Evolutionary conservation across 202 grass and related monocot genomes (phyloP).

Genomic region (Eragrostis tef): DNA sequence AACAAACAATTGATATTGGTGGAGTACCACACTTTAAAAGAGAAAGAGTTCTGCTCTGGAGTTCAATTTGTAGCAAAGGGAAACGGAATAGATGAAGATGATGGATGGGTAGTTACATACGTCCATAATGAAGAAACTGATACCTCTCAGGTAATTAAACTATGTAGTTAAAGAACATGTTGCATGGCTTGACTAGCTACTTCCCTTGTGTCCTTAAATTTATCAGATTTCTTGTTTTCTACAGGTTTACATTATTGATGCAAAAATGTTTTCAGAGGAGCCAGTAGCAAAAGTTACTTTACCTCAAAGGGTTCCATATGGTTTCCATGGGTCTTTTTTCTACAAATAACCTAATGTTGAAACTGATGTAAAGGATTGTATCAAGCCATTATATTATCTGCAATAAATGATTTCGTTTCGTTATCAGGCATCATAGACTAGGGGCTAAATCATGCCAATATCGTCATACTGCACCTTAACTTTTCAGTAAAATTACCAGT

Average conservation of each 20-base stretch:
- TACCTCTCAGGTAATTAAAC: slow-evolving; percentile 30
- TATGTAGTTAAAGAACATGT: not conserved
- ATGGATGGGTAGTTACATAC: slow-evolving; percentile 56
- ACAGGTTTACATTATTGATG: slow-evolving; percentile 54
- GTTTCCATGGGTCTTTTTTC: slow-evolving; percentile 50
- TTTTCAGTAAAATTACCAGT: not conserved
- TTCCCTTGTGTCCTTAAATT: not conserved
- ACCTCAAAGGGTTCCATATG: slow-evolving; percentile 54
- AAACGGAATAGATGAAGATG: slow-evolving; percentile 37
- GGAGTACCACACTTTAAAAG: slow-evolving; percentile 39
- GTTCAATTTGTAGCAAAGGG: slow-evolving; percentile 53
- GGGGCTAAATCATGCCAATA: not conserved
- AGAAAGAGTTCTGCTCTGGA: slow-evolving; percentile 40
- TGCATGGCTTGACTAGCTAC: not conserved
- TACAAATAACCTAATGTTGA: slow-evolving; percentile 20
- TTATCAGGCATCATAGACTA: not conserved
- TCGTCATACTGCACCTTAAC: not conserved
- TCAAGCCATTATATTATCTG: not conserved
- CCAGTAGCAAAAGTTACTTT: slow-evolving; percentile 45
- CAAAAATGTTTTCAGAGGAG: slow-evolving; percentile 52
- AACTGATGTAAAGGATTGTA: slow-evolving; percentile 6
- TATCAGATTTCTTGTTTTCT: slow-evolving; percentile 11
- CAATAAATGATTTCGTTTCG: not conserved
- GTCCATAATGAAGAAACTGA: slow-evolving; percentile 42
- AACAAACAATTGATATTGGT: slow-evolving; percentile 41